Base-by-base conservation (phyloP, 805 yeast species). In the Candida piceae region DNA sequence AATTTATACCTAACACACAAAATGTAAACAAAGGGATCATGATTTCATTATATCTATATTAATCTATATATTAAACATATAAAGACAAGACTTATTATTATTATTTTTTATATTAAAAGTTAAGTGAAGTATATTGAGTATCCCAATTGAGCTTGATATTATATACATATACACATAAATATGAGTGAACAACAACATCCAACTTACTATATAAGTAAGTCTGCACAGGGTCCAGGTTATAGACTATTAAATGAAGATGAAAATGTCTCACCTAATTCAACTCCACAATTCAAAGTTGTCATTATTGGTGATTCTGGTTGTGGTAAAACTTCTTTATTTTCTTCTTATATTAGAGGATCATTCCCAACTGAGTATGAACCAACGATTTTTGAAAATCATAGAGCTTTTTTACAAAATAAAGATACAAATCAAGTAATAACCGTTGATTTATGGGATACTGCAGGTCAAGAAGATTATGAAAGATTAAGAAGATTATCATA, bases 251-350 rank as follows among this genome's bases (percentile, higher is more conserved):
- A 49, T 23, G 46, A 48, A 29, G 34, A 41, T 5, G 44, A 44
- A 5, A 34, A 44, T 4, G 95, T 43, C 1, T 38, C 45, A 12
- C 49, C 55, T 2, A 43, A 50, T 21, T 50, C 55, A 15, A 38
- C 40, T 28, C 31, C 48, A 4, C 61, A 56, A 31, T 50, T 58
- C 41, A 63, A 63, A 34, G 48, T 62, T 67, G 97, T 93, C 44
- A 96, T 90, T 44, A 97, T 93, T 34, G 98, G 98, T 46, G 98
- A 93, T 67, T 97, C 97, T 76, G 97, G 97, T 53, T 97, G 93
- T 49, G 98, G 98, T 54, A 90, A 88, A 55, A 90, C 97, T 8
- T 90, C 97, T 64, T 76, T 93, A 41, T 75, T 93, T 49, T 90
- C 93, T 55, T 88, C 97, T 41, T 90, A 90, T 65, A 88, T 96